Evolutionary conservation across 768 basidiomycete genomes (phyloP).

Genomic region (Trametes coccinea): DNA sequence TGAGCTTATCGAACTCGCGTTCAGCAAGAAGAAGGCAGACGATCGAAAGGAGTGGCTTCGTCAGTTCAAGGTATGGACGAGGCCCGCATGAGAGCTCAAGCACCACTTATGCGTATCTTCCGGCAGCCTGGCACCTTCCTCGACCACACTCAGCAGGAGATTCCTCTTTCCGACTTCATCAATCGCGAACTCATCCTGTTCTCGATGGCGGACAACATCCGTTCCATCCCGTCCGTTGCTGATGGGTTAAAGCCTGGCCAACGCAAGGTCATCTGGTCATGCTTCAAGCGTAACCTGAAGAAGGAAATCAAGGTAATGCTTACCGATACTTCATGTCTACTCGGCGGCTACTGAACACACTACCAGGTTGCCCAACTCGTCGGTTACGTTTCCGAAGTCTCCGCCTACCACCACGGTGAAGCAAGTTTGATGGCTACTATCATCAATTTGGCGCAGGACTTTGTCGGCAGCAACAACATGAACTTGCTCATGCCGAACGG

Average conservation of each 20-base stretch:
- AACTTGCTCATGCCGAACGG: constrained; percentile 87
- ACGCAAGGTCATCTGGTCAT: constrained; percentile 93
- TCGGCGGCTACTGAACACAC: neutral
- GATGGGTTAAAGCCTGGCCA: constrained; percentile 98
- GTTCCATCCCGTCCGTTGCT: constrained; percentile 91
- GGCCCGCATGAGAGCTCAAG: neutral
- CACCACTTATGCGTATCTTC: neutral
- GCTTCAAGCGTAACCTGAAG: constrained; percentile 93
- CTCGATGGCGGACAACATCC: constrained; percentile 99
- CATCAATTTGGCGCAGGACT: constrained; percentile 91
- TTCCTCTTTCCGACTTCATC: constrained; percentile 92
- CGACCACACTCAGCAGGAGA: constrained; percentile 83
- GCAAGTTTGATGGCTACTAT: constrained; percentile 84
- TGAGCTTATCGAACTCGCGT: constrained; percentile 92
- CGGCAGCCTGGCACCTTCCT: constrained; percentile 88
- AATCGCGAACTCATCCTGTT: constrained; percentile 97
- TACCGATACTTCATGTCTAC: too few species aligned
- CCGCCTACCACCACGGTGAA: constrained; percentile 98
- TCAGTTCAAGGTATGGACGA: constrained; percentile 70
- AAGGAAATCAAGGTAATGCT: constrained; percentile 79
- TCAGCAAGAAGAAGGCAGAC: constrained; percentile 99
- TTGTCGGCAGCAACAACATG: constrained; percentile 93
- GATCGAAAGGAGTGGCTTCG: constrained; percentile 98
- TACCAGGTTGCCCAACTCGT: constrained; percentile 87
- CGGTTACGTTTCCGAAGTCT: constrained; percentile 92